Conservation (phyloP, 2,329 filamentous ascomycete genomes). For the Clonostachys solani region DNA sequence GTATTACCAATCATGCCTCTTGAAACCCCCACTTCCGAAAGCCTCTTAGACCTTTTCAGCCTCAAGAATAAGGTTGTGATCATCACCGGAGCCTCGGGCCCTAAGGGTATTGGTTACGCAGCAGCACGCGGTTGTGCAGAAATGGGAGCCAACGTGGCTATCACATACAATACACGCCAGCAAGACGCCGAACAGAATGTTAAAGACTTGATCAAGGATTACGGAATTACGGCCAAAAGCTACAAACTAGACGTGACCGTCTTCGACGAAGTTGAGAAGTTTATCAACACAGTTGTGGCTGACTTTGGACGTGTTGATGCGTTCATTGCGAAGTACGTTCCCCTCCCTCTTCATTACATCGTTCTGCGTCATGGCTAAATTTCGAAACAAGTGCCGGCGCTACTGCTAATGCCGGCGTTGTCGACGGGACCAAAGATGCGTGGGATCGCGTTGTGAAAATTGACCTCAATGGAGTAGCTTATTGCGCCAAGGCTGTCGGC, state of each 20-base stretch:
- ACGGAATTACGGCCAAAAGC: constrained; percentile 56
- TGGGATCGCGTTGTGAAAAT: constrained; percentile 53
- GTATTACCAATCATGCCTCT: constrained; percentile 35
- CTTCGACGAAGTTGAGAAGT: constrained; percentile 30
- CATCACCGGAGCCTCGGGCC: constrained; percentile 60
- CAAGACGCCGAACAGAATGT: constrained; percentile 58
- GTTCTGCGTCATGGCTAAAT: neutral
- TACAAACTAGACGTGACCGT: constrained; percentile 44
- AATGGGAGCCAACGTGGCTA: constrained; percentile 60
- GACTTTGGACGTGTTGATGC: constrained; percentile 69
- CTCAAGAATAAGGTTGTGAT: constrained; percentile 64
- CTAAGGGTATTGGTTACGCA: constrained; percentile 61
- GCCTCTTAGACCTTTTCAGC: constrained; percentile 55
- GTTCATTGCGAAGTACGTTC: constrained; percentile 57
- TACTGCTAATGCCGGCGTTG: constrained; percentile 61
- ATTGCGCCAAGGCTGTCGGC: constrained; percentile 57
- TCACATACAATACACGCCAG: constrained; percentile 64
- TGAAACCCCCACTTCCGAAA: constrained; percentile 44
- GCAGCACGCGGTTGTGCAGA: constrained; percentile 61
- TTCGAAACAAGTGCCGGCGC: constrained; percentile 45
- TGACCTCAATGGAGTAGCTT: constrained; percentile 62
- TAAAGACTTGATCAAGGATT: constrained; percentile 53
- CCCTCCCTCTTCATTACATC: constrained; percentile 2
- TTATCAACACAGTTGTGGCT: constrained; percentile 53
- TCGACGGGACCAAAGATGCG: constrained; percentile 61